phyloP scores from a whole-genome alignment of 2,329 filamentous ascomycete genomes.

The Emergomyces orientalis region DNA sequence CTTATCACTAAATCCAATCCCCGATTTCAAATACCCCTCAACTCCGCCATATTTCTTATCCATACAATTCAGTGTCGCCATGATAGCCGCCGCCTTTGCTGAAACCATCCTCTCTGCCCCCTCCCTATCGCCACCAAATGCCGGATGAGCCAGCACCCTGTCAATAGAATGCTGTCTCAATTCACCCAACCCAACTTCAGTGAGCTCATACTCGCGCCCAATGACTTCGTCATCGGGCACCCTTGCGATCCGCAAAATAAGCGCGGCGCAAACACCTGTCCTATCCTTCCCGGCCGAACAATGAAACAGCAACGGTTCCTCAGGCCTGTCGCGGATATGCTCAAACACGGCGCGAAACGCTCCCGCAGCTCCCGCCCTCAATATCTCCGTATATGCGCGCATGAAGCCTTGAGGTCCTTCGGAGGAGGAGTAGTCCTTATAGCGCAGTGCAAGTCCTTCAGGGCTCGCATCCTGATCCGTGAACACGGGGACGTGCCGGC shows the following conservation, averaged over 20 bases:
- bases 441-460: constrained; percentile 53
- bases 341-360: constrained; percentile 51
- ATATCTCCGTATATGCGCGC: constrained; percentile 57
- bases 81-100: constrained; percentile 44
- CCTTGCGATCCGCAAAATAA: constrained; percentile 56
- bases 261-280: constrained; percentile 59
- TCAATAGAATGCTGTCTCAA: constrained; percentile 46
- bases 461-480: constrained; percentile 54
- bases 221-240: constrained; percentile 53
- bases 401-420: constrained; percentile 55
- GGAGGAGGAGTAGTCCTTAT: constrained; percentile 49
- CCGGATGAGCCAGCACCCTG: constrained; percentile 40
- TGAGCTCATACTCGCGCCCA: constrained; percentile 19
- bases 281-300: constrained; percentile 72
- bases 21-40: constrained; percentile 52
- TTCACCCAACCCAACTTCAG: constrained; percentile 26
- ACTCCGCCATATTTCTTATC: constrained; percentile 52
- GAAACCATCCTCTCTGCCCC: constrained; percentile 39
- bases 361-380: constrained; percentile 52
- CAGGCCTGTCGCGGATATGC: constrained; percentile 44
- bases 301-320: constrained; percentile 53
- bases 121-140: constrained; percentile 39
- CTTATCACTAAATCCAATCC: constrained; percentile 49
- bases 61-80: constrained; percentile 45
- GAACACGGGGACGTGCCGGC: constrained; percentile 59